Evolutionary conservation across 345 rosid genomes (phyloP).

Genomic region (Diplotaxis tenuifolia): DNA sequence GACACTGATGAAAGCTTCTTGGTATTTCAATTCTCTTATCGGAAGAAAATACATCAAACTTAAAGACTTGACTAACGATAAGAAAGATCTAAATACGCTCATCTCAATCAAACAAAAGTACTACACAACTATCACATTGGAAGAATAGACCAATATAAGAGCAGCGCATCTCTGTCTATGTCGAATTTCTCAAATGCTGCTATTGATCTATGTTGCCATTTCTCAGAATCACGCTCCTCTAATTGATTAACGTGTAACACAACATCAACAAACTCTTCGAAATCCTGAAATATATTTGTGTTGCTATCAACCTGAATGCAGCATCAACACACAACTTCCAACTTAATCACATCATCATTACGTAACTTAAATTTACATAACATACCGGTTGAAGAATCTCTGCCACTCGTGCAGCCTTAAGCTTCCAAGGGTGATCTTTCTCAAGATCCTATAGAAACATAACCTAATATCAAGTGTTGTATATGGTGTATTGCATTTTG

Average conservation of each 20-base stretch:
- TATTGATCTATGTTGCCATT: conserved; percentile 72
- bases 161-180: conserved; percentile 77
- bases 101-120: too few species aligned
- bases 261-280: conserved; percentile 85
- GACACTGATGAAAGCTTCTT: too few species aligned
- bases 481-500: neutral
- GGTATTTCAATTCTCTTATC: too few species aligned
- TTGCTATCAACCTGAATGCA: conserved; percentile 76
- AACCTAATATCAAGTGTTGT: neutral
- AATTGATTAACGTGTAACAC: conserved; percentile 82
- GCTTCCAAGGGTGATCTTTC: conserved; percentile 90
- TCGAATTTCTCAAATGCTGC: conserved; percentile 94
- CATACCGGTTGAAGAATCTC: conserved; percentile 93
- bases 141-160: too few species aligned
- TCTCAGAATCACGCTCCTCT: conserved; percentile 84
- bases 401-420: conserved; percentile 79
- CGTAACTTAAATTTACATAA: neutral
- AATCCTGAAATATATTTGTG: conserved; percentile 93
- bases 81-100: too few species aligned
- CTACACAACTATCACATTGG: too few species aligned
- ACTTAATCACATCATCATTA: neutral
- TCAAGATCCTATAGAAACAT: conserved; percentile 72
- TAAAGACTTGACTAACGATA: too few species aligned
- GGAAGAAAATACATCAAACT: too few species aligned
- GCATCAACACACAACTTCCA: conserved; percentile 2